Evolutionary conservation across 2,329 filamentous ascomycete species (phyloP), one percentile per base, ranked within the genome.

Genomic region (Apiospora arundinis): DNA sequence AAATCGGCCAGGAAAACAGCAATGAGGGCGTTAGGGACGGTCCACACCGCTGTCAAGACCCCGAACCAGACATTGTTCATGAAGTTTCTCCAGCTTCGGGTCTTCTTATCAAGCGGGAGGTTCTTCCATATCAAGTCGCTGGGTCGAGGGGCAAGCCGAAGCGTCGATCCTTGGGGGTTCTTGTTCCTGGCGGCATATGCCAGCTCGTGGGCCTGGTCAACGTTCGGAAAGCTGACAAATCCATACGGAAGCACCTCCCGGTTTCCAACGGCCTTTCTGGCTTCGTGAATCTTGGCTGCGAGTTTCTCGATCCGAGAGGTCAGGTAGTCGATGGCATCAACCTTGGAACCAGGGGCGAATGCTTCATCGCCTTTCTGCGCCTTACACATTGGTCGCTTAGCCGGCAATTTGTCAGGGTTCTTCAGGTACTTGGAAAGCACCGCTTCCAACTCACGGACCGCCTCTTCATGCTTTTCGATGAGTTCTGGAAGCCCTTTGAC

Each of bases 101-200:
- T 88, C 32, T 88, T 84, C 60, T 90, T 90, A 21, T 87, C 88
- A 70, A 98, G 83, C 0, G 90, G 88, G 84, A 99, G 89, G 78
- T 99, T 99, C 80, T 94, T 92, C 96, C 96, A 99, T 74, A 99
- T 97, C 69, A 99, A 89, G 80, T 98, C 95, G 79, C 93, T 94
- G 3, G 96, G 95, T 72, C 91, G 90, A 2, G 96, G 95, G 0
- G 96, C 95, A 18, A 98, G 87, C 7, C 85, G 87, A 70, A 99
- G 90, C 0, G 89, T 93, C 0, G 94, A 91, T 6, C 94, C 94
- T 52, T 93, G 87, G 0, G 94, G 93, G 76, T 92, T 92, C 84
- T 96, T 96, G 67, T 91, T 93, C 72, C 93, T 92, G 28, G 92
- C 90, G 12, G 91, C 89, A 82, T 93, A 97, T 14, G 95, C 96